A percentile compares a stretch with the other conserved stretches of the same genome.
Conservation (phyloP, 306 rosid species). For the Prunus mume region DNA sequence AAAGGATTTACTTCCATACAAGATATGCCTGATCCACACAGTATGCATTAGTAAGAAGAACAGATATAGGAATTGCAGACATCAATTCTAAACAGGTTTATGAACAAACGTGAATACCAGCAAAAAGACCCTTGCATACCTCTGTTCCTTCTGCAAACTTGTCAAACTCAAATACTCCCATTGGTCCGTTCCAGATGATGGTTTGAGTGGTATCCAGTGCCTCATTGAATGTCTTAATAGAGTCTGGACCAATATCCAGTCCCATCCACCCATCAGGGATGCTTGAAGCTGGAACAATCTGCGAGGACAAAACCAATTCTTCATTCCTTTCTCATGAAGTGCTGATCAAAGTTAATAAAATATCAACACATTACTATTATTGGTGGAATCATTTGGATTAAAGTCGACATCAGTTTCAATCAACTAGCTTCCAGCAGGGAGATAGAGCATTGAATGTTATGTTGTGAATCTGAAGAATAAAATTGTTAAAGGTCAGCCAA, state of each 20-base stretch:
- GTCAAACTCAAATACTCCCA: conserved; percentile 99
- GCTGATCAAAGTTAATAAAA: neutral
- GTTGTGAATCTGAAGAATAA: conserved; percentile 3
- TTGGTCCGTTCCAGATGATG: conserved; percentile 98
- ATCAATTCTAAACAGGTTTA: neutral
- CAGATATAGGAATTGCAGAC: neutral
- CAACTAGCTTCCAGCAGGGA: neutral
- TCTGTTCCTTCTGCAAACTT: conserved; percentile 95
- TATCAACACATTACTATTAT: neutral
- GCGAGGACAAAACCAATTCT: conserved; percentile 19
- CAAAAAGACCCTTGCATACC: conserved; percentile 44
- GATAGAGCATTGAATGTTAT: neutral
- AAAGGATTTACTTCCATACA: neutral
- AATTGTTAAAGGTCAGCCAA: conserved; percentile 17
- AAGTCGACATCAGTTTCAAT: neutral
- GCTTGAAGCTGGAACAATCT: conserved; percentile 88
- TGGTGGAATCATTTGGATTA: neutral
- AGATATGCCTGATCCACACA: neutral
- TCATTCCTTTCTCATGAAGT: conserved; percentile 6
- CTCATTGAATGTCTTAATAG: conserved; percentile 75
- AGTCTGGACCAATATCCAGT: conserved; percentile 97
- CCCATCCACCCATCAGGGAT: conserved; percentile 99
- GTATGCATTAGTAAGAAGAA: neutral
- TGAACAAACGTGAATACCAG: neutral
- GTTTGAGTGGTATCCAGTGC: conserved; percentile 88